phyloP scores from a whole-genome alignment of 257 asterid species.

The Nyctanthes arbortristis region DNA sequence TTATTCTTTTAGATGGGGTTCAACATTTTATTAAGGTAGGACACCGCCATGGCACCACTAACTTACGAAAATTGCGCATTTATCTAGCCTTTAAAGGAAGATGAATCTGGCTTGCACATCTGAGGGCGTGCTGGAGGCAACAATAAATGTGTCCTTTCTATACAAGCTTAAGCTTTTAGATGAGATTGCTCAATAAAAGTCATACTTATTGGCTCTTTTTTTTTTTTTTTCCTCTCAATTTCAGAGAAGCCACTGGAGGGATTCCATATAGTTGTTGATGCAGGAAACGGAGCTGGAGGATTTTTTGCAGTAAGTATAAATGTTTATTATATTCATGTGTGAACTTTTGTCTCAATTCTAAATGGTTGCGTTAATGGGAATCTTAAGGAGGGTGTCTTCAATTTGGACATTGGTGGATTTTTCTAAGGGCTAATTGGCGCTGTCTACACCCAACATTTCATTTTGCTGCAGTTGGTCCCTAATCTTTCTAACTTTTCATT shows the following conservation, averaged over 20 bases:
- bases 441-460: no score
- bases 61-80: not conserved
- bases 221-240: slow-evolving; percentile 26
- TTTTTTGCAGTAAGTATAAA: slow-evolving; percentile 81
- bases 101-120: not conserved
- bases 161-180: not conserved
- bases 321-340: slow-evolving; percentile 8
- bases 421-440: no score
- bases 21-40: not conserved
- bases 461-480: no score
- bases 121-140: not conserved
- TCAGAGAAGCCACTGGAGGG: slow-evolving; percentile 98
- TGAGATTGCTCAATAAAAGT: not conserved
- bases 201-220: slow-evolving; percentile 32
- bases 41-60: not conserved
- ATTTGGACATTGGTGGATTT: no score
- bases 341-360: slow-evolving; percentile 13
- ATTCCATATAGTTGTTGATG: slow-evolving; percentile 96
- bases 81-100: not conserved
- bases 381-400: no score
- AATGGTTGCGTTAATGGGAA: not conserved
- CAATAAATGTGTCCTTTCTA: not conserved
- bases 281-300: slow-evolving; percentile 99
- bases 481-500: no score
- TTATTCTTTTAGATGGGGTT: not conserved